phyloP scores from a whole-genome alignment of 2,329 filamentous ascomycete species.

The Colletotrichum musicola region DNA sequence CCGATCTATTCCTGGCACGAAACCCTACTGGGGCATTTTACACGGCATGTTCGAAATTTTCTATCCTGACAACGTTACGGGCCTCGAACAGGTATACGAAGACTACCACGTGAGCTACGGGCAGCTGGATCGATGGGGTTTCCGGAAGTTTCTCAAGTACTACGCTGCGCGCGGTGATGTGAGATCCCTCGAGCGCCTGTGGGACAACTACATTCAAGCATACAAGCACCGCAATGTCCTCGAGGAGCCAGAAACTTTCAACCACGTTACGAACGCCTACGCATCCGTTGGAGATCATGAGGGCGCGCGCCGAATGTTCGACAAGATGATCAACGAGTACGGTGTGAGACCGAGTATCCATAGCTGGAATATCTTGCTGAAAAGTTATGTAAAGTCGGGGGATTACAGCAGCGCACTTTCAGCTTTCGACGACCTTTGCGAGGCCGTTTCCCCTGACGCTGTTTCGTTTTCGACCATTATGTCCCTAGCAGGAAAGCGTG shows the following conservation, averaged over 20 bases:
- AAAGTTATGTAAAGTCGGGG: slow-evolving; percentile 74
- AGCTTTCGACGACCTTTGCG: slow-evolving; percentile 72
- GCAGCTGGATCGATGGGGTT: slow-evolving; percentile 58
- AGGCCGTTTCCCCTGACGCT: slow-evolving; percentile 65
- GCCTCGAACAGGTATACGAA: slow-evolving; percentile 59
- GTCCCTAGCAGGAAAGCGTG: slow-evolving; percentile 75
- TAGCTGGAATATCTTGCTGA: slow-evolving; percentile 83
- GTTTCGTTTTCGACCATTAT: slow-evolving; percentile 81
- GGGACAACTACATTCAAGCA: slow-evolving; percentile 55
- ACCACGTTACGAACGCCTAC: slow-evolving; percentile 78
- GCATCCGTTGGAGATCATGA: slow-evolving; percentile 75
- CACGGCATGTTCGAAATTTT: slow-evolving; percentile 60
- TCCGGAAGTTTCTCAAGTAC: slow-evolving; percentile 62
- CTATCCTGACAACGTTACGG: slow-evolving; percentile 52
- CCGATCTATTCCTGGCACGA: slow-evolving; percentile 54
- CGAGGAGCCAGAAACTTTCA: slow-evolving; percentile 54
- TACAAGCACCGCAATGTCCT: slow-evolving; percentile 50
- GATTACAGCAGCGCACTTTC: slow-evolving; percentile 76
- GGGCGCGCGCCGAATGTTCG: slow-evolving; percentile 71
- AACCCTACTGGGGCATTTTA: slow-evolving; percentile 55
- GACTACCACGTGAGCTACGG: slow-evolving; percentile 62
- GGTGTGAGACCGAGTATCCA: slow-evolving; percentile 66
- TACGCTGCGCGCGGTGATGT: slow-evolving; percentile 63
- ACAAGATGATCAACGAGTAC: slow-evolving; percentile 69
- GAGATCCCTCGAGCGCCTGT: slow-evolving; percentile 58